These are phyloP conservation scores for Sicyos baderoa DNA, from an alignment of 306 rosid species.

Conservation along the genomic window DNA sequence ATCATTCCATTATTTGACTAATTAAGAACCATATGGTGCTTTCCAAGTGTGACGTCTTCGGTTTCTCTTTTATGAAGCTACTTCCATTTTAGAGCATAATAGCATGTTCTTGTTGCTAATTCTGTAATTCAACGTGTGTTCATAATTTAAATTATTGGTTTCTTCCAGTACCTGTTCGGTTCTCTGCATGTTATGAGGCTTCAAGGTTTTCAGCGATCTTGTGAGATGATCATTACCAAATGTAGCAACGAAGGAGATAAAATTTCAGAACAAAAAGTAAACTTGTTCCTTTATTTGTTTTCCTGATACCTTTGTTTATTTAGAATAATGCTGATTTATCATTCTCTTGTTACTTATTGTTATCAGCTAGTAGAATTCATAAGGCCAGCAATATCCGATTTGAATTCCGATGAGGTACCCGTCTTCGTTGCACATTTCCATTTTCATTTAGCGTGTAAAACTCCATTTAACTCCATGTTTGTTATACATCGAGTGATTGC, in stretches of 20 bases:
- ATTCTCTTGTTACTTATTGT: conserved; percentile 17
- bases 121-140: background rate
- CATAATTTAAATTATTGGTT: conserved; percentile 12
- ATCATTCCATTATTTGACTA: background rate
- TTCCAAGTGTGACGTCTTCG: background rate
- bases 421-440: background rate
- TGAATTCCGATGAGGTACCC: conserved; percentile 56
- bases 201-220: conserved; percentile 56
- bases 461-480: background rate
- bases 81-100: no score
- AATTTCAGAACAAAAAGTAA: conserved; percentile 49
- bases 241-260: conserved; percentile 39
- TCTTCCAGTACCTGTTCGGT: conserved; percentile 63
- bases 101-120: background rate
- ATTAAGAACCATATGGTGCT: background rate
- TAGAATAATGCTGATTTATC: conserved; percentile 22
- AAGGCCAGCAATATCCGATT: conserved; percentile 38
- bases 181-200: conserved; percentile 55
- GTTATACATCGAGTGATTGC: conserved; percentile 21
- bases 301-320: conserved; percentile 8
- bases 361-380: conserved; percentile 53
- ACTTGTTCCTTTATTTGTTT: conserved; percentile 16
- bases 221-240: conserved; percentile 56
- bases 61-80: no score
- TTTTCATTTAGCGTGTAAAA: background rate